A percentile compares a stretch with the other conserved stretches of the same genome.
phyloP scores from a whole-genome alignment of 2,329 filamentous ascomycete species.

The Aspergillaceae sp. region DNA sequence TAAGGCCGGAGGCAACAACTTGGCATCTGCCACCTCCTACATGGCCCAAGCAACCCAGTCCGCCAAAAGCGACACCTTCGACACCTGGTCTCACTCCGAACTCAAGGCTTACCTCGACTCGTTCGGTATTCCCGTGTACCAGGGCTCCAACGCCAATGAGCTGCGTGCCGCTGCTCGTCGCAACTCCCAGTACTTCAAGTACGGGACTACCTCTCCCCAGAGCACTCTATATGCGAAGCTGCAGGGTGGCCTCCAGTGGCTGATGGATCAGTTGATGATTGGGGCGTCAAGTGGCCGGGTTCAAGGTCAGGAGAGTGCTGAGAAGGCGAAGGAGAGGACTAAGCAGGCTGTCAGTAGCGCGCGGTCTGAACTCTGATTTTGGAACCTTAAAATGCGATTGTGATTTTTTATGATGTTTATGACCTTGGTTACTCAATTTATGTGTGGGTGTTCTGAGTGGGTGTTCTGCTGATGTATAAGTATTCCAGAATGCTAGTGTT shows the following conservation, averaged over 20 bases:
- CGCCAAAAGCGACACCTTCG: constrained; percentile 59
- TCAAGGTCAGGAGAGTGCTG: constrained; percentile 42
- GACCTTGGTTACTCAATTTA: neutral
- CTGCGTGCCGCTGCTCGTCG: constrained; percentile 62
- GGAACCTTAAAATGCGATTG: neutral
- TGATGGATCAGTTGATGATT: constrained; percentile 41
- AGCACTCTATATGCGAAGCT: constrained; percentile 60
- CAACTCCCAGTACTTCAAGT: constrained; percentile 67
- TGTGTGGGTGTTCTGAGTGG: too few species aligned
- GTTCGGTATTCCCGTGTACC: constrained; percentile 62
- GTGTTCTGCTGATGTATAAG: too few species aligned
- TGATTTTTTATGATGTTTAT: neutral
- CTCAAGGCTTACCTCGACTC: constrained; percentile 72
- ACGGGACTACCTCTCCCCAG: constrained; percentile 60
- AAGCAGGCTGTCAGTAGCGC: constrained; percentile 43
- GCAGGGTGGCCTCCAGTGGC: constrained; percentile 39
- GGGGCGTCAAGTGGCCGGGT: constrained; percentile 40
- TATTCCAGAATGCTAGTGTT: too few species aligned
- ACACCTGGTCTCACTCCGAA: constrained; percentile 62
- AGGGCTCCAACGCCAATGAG: constrained; percentile 60
- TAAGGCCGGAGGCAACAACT: constrained; percentile 37
- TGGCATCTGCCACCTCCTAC: constrained; percentile 63
- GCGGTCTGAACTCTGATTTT: constrained; percentile 23
- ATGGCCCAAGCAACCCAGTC: constrained; percentile 56
- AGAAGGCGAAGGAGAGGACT: constrained; percentile 36